phyloP scores from a whole-genome alignment of 305 asterid species.

The Fraxinus velutina region DNA sequence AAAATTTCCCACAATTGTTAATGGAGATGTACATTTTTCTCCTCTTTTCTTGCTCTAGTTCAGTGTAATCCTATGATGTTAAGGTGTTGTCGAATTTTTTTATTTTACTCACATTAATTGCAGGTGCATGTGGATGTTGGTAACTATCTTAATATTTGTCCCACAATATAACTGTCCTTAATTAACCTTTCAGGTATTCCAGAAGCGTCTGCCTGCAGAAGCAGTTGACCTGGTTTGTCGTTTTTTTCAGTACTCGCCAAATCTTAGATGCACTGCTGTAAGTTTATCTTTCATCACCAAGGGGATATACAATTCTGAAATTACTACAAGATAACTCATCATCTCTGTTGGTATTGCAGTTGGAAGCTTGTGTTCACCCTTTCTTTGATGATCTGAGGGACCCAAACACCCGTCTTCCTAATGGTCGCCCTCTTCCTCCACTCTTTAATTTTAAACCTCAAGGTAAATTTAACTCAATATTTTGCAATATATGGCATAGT shows the following conservation, averaged over 20 bases:
- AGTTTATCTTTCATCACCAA: slow-evolving; percentile 35
- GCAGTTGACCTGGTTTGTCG: slow-evolving; percentile 92
- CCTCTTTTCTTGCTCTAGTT: background rate
- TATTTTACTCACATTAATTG: background rate
- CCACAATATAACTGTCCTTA: background rate
- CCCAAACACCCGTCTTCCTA: slow-evolving; percentile 79
- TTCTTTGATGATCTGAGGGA: slow-evolving; percentile 92
- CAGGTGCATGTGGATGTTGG: slow-evolving; percentile 3
- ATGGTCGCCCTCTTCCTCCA: slow-evolving; percentile 98
- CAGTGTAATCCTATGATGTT: background rate
- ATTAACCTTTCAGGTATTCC: slow-evolving; percentile 66
- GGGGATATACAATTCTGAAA: slow-evolving; percentile 13
- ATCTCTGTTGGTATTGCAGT: slow-evolving; percentile 41
- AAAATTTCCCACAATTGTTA: background rate
- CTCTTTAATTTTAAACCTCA: slow-evolving; percentile 85
- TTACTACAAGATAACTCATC: background rate
- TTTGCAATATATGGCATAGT: background rate
- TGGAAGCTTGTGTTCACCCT: slow-evolving; percentile 97
- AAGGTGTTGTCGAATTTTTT: background rate
- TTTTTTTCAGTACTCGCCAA: slow-evolving; percentile 92
- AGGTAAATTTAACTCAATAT: slow-evolving; percentile 40
- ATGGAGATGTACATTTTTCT: background rate
- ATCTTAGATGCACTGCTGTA: slow-evolving; percentile 96
- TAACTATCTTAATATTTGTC: slow-evolving; percentile 17
- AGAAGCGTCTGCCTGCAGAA: slow-evolving; percentile 94